phyloP scores from a whole-genome alignment of 2,329 filamentous ascomycete species.

The Rhynchosporium secalis region DNA sequence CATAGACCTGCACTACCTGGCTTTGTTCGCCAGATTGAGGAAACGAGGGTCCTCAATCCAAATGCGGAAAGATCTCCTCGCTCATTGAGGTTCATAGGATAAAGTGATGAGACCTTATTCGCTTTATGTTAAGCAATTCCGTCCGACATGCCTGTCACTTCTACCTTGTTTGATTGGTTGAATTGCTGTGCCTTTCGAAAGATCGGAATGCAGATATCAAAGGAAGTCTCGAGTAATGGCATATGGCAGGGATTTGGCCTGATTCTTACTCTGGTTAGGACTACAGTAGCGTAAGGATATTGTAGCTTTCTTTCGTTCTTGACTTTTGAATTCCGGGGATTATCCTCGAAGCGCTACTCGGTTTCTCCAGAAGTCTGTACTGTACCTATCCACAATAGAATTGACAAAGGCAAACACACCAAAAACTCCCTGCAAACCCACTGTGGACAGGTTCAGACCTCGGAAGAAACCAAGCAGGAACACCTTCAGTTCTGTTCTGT shows the following conservation, averaged over 20 bases:
- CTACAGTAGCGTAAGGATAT: too few species aligned
- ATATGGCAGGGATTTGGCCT: too few species aligned
- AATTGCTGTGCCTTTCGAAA: too few species aligned
- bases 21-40: slow-evolving; percentile 1
- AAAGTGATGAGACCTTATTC: slow-evolving; percentile 14
- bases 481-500: neutral
- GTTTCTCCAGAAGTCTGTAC: too few species aligned
- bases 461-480: too few species aligned
- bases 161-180: neutral
- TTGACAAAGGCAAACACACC: too few species aligned
- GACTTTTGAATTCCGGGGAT: slow-evolving; percentile 4
- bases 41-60: slow-evolving; percentile 10
- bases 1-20: slow-evolving; percentile 7
- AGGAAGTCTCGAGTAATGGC: too few species aligned
- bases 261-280: too few species aligned
- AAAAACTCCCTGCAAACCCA: too few species aligned
- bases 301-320: neutral
- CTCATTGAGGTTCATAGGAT: slow-evolving; percentile 6
- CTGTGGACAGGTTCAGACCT: too few species aligned
- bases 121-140: slow-evolving; percentile 14
- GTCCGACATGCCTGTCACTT: slow-evolving; percentile 12
- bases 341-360: slow-evolving; percentile 6
- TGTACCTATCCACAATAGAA: too few species aligned
- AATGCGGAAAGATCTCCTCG: slow-evolving; percentile 15
- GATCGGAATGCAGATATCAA: too few species aligned